These are phyloP conservation scores for Phanerochaete sordida DNA, from an alignment of 768 basidiomycete genomes.

Conservation along the genomic window DNA sequence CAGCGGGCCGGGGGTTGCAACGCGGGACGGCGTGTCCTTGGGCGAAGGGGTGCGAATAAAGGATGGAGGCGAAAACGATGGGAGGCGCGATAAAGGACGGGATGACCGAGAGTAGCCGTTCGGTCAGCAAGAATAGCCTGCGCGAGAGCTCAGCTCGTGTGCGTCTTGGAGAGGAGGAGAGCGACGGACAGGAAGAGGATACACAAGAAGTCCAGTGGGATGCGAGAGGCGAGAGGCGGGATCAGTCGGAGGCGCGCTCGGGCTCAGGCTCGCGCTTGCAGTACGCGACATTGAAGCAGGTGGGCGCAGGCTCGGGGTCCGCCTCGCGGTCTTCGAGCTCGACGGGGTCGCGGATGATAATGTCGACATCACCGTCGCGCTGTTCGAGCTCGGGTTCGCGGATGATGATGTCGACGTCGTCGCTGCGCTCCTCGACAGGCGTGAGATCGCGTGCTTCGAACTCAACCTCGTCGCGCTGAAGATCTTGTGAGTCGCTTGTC, in stretches of 20 bases:
- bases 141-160: no score
- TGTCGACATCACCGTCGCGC: neutral
- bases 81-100: neutral
- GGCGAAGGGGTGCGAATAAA: no score
- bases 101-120: neutral
- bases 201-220: neutral
- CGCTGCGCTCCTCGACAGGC: no score
- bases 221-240: neutral
- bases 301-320: neutral
- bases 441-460: neutral
- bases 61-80: neutral
- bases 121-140: no score
- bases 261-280: constrained; percentile 2
- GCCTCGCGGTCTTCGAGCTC: neutral
- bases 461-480: neutral
- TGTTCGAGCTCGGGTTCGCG: neutral
- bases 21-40: no score
- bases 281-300: neutral
- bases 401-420: neutral
- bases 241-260: neutral
- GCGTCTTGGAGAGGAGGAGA: neutral
- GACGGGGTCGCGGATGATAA: neutral
- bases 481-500: neutral
- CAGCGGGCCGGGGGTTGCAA: neutral
- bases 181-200: neutral